phyloP scores from a whole-genome alignment of 495 filamentous ascomycete genomes.

The Penicillium macrosclerotiorum region DNA sequence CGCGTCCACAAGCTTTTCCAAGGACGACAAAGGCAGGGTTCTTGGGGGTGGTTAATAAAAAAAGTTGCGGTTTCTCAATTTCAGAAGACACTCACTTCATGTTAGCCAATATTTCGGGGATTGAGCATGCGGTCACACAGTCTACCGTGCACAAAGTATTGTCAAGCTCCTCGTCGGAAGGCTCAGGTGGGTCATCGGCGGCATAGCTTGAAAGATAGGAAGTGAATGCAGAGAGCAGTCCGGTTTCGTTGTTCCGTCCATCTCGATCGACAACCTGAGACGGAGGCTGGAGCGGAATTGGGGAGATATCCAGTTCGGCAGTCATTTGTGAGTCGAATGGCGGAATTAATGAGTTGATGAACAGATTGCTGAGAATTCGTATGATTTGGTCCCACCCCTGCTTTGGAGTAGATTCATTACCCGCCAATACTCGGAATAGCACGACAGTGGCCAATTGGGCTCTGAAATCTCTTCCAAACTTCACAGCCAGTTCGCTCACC shows the following conservation, averaged over 20 bases:
- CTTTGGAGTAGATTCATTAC: constrained; percentile 72
- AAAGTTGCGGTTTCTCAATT: background rate
- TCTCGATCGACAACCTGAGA: constrained; percentile 90
- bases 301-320: constrained; percentile 68
- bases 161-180: constrained; percentile 94
- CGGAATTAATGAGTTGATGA: constrained; percentile 90
- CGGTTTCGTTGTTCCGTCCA: constrained; percentile 69
- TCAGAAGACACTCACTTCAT: constrained; percentile 62
- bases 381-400: constrained; percentile 85
- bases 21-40: constrained; percentile 62
- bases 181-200: constrained; percentile 94
- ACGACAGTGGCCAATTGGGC: constrained; percentile 93
- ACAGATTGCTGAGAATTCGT: constrained; percentile 90
- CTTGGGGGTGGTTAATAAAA: constrained; percentile 37
- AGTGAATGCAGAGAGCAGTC: constrained; percentile 88
- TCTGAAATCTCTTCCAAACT: constrained; percentile 90
- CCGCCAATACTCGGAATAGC: constrained; percentile 82
- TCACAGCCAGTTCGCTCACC: constrained; percentile 97
- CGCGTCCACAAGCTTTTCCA: constrained; percentile 67
- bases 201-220: constrained; percentile 98
- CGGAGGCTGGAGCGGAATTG: constrained; percentile 88
- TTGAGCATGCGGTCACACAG: constrained; percentile 84
- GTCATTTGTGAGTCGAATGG: constrained; percentile 73
- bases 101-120: constrained; percentile 80
- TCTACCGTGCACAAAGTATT: constrained; percentile 93